Base-by-base conservation (phyloP, 371 early-diverging fungal genomes). In the Actinomucor elegans region DNA sequence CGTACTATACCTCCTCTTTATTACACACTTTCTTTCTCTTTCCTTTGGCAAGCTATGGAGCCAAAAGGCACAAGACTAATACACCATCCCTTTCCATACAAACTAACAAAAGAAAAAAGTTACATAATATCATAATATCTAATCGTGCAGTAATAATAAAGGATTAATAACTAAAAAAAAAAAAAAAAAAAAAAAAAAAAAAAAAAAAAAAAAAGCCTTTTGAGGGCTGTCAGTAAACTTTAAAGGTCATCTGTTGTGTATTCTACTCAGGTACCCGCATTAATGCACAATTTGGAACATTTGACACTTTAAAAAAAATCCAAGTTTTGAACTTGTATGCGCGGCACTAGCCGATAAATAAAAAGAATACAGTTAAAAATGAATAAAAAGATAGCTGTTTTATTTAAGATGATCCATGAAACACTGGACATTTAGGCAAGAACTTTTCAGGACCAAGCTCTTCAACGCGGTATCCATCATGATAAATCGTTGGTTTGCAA, bases 391-490 rank as follows among this genome's bases (percentile, higher is more conserved):
- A n/a, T n/a, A n/a, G n/a, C n/a, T n/a, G n/a, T n/a, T n/a, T n/a
- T n/a, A n/a, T n/a, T 12, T 23, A 41, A 12, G 42, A 17, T n/a
- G 42, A 1, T 17, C 42, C 42, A 31, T 59, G 60, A 9, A 54
- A 55, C 5, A 61, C 56, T 14, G 64, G 64, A 14, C 64, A 64
- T 41, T 64, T 64, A 4, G 59, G 64, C 51, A 64, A 46, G 24
- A 64, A 64, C 28, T 58, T 64, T 31, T 64, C 64, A 36, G 64
- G 65, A 3, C 65, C 65, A 1, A 65, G 41, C 33, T 65, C 65
- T 44, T 59, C 59, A 23, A 65, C 38, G 12, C 56, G 55, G 18
- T 65, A 65, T 9, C 65, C 65, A 0, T 59, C 49, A 9, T 18
- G 32, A 27, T 65, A 65, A 34, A 65, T 55, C 9, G 55, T 32